Base-by-base conservation (phyloP, 768 basidiomycete genomes). In the Rossbeevera mucosa region DNA sequence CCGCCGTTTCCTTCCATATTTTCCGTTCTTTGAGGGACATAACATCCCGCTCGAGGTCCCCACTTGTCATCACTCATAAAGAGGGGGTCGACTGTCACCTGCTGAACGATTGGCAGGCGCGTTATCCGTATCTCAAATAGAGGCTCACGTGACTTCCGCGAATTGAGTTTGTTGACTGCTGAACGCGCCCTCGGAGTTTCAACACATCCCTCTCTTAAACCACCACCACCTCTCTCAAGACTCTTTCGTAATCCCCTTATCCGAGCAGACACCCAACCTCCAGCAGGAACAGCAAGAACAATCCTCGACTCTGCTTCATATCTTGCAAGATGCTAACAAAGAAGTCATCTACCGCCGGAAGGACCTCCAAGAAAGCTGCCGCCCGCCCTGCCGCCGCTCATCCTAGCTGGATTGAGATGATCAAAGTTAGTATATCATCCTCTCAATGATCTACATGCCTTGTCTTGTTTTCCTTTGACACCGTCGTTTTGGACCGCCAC, bases 361-460 rank as follows among this genome's bases (percentile, higher is more conserved):
- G 79, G 70, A 66, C 74, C 18, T 60, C 74, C 44, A 67, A 61
- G 65, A 71, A 54, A 54, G 49, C 48, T 49, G 57, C 59, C 54
- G 55, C 73, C 49, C 72, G 72, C 44, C 63, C 74, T 51, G 52
- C 45, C 25, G 38, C 62, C 20, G 53, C 55, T 44, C 76, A 79
- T 59, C 76, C 76, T 14, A 68, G 76, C 54, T 88, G 86, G 86
- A 74, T 82, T 52, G 86, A 89, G 50, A 90, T 90, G 87, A 88
- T 90, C 69, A 88, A 88, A 78, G 87, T 86, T 61, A 65, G 76
- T 59, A 58, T 30, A 53, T 44, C 28, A 29, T 50, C 48, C 47
- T 55, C 50, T 59, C 58, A 16, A 51, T 40, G 49, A 36, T 44
- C 28, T 46, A 33, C 16, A 43, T 28, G 59, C 51, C 41, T 57